Evolutionary conservation across 257 asterid genomes (phyloP).

Genomic region (Ophiorrhiza pumila): DNA sequence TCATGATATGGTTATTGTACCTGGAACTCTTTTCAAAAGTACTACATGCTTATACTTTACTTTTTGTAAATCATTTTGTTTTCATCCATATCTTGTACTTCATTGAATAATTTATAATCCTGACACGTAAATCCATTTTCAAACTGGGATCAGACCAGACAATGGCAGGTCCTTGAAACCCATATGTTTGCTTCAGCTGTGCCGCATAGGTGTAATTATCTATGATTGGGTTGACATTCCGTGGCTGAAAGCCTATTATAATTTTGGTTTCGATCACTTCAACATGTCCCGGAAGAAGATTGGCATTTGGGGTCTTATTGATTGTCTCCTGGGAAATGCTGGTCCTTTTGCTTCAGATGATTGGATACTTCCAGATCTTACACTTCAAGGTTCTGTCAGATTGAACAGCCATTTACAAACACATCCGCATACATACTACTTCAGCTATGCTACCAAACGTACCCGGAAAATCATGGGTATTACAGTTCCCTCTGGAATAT

Average conservation of each 20-base stretch:
- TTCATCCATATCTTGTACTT: not conserved
- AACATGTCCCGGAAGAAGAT: slow-evolving; percentile 70
- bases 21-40: slow-evolving; percentile 2
- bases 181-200: slow-evolving; percentile 69
- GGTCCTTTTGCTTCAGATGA: slow-evolving; percentile 94
- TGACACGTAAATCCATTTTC: not conserved
- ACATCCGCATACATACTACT: slow-evolving; percentile 80
- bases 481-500: slow-evolving; percentile 77
- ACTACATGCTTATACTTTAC: not conserved
- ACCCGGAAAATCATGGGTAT: slow-evolving; percentile 61
- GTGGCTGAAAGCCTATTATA: slow-evolving; percentile 75
- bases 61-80: not conserved
- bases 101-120: not conserved
- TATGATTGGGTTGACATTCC: slow-evolving; percentile 88
- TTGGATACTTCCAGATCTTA: slow-evolving; percentile 96
- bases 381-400: slow-evolving; percentile 74
- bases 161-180: slow-evolving; percentile 83
- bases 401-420: slow-evolving; percentile 61
- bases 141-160: slow-evolving; percentile 57
- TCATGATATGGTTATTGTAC: not conserved
- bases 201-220: slow-evolving; percentile 78
- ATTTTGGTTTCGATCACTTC: slow-evolving; percentile 93
- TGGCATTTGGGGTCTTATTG: slow-evolving; percentile 77
- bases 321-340: slow-evolving; percentile 64
- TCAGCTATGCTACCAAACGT: slow-evolving; percentile 91